phyloP scores from a whole-genome alignment of 148 eudicot species.

The Fagopyrum homotropicum region DNA sequence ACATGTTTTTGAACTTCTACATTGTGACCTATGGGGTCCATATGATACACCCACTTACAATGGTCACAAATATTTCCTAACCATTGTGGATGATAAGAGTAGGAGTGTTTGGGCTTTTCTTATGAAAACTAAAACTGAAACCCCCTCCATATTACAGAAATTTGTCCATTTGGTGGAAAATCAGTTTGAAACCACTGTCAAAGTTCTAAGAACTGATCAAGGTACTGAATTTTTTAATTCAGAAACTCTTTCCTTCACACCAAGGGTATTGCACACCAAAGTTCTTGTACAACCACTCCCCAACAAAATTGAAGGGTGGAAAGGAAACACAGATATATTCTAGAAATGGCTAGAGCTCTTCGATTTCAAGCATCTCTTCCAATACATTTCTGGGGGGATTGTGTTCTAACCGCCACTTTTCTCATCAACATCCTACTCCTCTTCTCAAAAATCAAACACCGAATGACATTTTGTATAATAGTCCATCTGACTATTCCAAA shows the following conservation, averaged over 20 bases:
- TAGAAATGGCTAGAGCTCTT: neutral
- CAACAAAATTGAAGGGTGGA: neutral
- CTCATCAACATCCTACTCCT: neutral
- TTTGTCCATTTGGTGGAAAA: too few relatives aligned
- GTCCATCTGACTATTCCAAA: neutral
- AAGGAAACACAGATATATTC: neutral
- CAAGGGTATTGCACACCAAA: neutral
- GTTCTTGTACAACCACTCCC: neutral
- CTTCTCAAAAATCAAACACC: neutral
- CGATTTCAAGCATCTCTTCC: neutral
- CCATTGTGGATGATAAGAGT: too few relatives aligned
- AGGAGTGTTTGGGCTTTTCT: too few relatives aligned
- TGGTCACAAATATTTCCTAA: too few relatives aligned
- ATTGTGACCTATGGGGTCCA: too few relatives aligned
- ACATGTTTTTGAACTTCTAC: too few relatives aligned
- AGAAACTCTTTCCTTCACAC: neutral
- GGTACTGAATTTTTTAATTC: too few relatives aligned
- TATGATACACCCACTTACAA: too few relatives aligned
- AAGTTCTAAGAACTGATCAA: too few relatives aligned
- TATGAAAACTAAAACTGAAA: too few relatives aligned
- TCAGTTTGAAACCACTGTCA: too few relatives aligned
- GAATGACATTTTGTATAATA: neutral
- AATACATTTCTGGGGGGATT: neutral
- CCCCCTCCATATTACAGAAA: too few relatives aligned
- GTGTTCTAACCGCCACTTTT: neutral